Evolutionary conservation across 2,329 filamentous ascomycete species (phyloP).

Genomic region (Knoxdaviesia proteae): DNA sequence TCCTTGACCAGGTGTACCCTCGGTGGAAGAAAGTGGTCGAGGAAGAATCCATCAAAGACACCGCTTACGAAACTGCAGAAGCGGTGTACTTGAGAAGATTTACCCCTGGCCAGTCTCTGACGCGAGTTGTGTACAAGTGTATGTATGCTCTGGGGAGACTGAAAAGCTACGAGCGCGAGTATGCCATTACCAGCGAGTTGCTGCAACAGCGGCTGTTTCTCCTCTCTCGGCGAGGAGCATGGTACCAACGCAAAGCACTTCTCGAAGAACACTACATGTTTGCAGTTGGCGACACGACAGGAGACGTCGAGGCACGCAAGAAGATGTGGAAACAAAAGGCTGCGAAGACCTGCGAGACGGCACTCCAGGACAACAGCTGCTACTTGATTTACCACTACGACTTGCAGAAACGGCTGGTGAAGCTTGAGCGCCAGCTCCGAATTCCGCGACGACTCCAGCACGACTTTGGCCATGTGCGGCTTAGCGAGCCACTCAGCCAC

Average conservation of each 20-base stretch:
- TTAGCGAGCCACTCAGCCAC: conserved; percentile 57
- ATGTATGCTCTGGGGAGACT: conserved; percentile 59
- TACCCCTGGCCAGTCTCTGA: conserved; percentile 82
- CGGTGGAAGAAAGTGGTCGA: conserved; percentile 65
- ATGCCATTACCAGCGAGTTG: conserved; percentile 52
- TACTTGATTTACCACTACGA: conserved; percentile 90
- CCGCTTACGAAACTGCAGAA: conserved; percentile 61
- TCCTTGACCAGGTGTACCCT: conserved; percentile 55
- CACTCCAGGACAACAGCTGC: conserved; percentile 70
- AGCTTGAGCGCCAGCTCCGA: conserved; percentile 68
- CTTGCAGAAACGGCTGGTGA: conserved; percentile 78
- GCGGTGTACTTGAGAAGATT: conserved; percentile 78
- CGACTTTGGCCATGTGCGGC: conserved; percentile 70
- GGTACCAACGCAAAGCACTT: conserved; percentile 90
- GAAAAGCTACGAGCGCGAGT: conserved; percentile 61
- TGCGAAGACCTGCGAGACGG: conserved; percentile 61
- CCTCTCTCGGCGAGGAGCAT: conserved; percentile 60
- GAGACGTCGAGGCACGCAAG: conserved; percentile 35
- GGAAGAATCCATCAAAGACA: conserved; percentile 59
- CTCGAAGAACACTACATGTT: conserved; percentile 93
- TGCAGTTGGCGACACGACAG: conserved; percentile 18
- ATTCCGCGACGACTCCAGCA: conserved; percentile 75
- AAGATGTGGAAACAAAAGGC: conserved; percentile 67
- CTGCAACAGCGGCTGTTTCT: conserved; percentile 72
- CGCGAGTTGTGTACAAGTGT: conserved; percentile 77